Evolutionary conservation across 345 rosid genomes (phyloP).

Genomic region (Gossypium australe): DNA sequence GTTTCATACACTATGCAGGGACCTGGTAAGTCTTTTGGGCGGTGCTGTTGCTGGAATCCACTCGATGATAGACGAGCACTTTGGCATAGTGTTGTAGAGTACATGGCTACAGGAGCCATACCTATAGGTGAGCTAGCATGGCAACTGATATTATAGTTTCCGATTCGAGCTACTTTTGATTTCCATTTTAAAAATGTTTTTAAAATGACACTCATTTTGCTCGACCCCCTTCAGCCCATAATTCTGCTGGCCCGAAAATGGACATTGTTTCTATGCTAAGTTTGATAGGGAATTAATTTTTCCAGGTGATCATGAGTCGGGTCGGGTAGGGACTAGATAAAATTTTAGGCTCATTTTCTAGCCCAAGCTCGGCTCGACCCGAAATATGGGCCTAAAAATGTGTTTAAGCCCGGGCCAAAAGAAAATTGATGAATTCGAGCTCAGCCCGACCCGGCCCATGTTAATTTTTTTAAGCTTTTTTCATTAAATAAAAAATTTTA

Average conservation of each 20-base stretch:
- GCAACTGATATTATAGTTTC: conserved; percentile 1
- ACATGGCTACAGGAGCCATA: conserved; percentile 91
- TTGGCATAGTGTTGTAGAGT: conserved; percentile 88
- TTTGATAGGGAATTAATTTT: no score
- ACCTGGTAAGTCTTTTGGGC: conserved; percentile 61
- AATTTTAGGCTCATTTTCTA: no score
- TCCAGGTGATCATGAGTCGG: no score
- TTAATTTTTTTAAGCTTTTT: no score
- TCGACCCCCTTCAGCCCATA: conserved; percentile 53
- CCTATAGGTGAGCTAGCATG: conserved; percentile 63
- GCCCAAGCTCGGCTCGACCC: no score
- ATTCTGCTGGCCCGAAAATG: conserved; percentile 95
- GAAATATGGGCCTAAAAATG: no score
- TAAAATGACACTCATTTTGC: neutral
- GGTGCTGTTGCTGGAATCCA: conserved; percentile 77
- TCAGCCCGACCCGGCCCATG: no score
- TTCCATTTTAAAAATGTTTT: neutral
- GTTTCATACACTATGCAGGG: conserved; percentile 39
- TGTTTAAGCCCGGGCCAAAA: no score
- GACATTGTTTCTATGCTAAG: conserved; percentile 45
- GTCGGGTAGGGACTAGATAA: no score
- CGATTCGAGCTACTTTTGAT: neutral
- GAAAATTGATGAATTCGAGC: no score
- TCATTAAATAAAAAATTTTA: no score
- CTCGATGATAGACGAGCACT: conserved; percentile 85